Conservation (phyloP, 495 filamentous ascomycete genomes). For the Penicillium samsonianum region DNA sequence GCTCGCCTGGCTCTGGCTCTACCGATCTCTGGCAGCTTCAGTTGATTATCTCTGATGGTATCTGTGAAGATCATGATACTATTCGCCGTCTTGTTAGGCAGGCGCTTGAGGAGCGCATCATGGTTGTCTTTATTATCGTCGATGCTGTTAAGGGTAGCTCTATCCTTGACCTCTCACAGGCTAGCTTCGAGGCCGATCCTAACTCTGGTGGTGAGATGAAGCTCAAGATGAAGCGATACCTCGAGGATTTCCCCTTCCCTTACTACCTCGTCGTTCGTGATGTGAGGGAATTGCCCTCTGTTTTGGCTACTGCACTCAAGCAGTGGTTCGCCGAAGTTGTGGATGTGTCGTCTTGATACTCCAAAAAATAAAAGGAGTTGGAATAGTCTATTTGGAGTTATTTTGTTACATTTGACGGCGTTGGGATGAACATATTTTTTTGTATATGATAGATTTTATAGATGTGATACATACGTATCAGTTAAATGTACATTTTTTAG, state of each 20-base stretch:
- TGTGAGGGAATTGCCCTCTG: conserved; percentile 84
- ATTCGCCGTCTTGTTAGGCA: conserved; percentile 79
- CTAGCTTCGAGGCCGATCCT: conserved; percentile 68
- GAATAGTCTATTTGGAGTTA: conserved; percentile 18
- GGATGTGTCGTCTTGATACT: conserved; percentile 50
- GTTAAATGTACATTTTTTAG: conserved; percentile 5
- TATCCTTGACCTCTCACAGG: conserved; percentile 80
- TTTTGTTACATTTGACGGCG: conserved; percentile 15
- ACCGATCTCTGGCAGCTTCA: conserved; percentile 95
- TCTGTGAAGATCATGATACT: conserved; percentile 85
- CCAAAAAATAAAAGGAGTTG: conserved; percentile 18
- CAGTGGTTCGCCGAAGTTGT: conserved; percentile 97
- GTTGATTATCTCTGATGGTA: conserved; percentile 88
- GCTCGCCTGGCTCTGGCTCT: conserved; percentile 51
- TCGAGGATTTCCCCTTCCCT: conserved; percentile 93
- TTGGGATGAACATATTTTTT: conserved; percentile 13
- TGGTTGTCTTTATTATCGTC: conserved; percentile 97
- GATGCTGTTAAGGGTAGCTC: conserved; percentile 70
- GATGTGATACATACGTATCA: conserved; percentile 5
- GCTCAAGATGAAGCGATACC: conserved; percentile 79
- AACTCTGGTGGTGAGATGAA: conserved; percentile 58
- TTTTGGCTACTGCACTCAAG: conserved; percentile 83
- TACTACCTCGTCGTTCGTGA: conserved; percentile 95
- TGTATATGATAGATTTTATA: conserved; percentile 25
- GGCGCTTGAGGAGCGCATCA: conserved; percentile 89